These are phyloP conservation scores for Talaromyces ruber DNA, from an alignment of 495 filamentous ascomycete species.

Conservation along the genomic window DNA sequence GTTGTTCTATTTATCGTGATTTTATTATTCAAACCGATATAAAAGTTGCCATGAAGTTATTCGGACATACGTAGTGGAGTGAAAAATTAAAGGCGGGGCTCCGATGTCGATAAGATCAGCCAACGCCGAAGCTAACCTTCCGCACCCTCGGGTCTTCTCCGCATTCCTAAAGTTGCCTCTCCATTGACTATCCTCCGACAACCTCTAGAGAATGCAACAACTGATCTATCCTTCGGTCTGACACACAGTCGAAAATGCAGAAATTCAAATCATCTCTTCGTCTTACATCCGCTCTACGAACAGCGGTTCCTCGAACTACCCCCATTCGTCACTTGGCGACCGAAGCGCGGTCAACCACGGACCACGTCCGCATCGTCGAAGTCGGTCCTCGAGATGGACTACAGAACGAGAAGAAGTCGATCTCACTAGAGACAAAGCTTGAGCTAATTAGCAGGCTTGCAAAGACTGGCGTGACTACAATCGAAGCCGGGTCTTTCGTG, in stretches of 20 bases:
- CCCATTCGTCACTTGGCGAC: constrained; percentile 28
- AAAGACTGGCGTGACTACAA: constrained; percentile 74
- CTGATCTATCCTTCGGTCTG: neutral
- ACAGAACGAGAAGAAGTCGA: constrained; percentile 86
- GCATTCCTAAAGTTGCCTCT: neutral
- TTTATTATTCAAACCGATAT: neutral
- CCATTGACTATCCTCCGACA: neutral
- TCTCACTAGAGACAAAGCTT: constrained; percentile 76
- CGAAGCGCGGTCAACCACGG: constrained; percentile 41
- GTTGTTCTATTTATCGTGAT: neutral
- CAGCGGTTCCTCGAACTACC: constrained; percentile 18
- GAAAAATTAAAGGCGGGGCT: neutral
- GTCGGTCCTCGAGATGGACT: constrained; percentile 91
- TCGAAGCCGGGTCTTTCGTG: constrained; percentile 94
- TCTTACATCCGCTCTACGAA: constrained; percentile 6
- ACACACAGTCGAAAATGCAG: neutral
- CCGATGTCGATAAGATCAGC: neutral
- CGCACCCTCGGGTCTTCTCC: neutral
- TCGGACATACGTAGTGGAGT: neutral
- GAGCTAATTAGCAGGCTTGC: constrained; percentile 73
- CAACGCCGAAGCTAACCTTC: constrained; percentile 1
- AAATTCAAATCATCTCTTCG: neutral
- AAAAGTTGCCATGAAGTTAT: neutral
- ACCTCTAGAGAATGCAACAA: neutral
- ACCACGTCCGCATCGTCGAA: constrained; percentile 67